These are phyloP conservation scores for Xylaria acuta DNA, from an alignment of 495 filamentous ascomycete species.

Conservation along the genomic window DNA sequence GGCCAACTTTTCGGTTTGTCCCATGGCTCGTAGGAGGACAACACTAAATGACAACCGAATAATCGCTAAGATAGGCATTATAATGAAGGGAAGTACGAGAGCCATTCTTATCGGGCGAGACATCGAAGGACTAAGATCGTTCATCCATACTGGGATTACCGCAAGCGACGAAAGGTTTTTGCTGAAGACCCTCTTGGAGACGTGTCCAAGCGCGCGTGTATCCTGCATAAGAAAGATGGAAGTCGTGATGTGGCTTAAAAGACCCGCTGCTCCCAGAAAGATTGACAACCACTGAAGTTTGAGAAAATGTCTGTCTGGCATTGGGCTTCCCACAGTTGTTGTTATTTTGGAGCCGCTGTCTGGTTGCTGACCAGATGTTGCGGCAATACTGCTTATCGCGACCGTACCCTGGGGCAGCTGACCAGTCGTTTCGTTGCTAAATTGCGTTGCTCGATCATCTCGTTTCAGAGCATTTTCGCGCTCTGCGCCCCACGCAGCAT, in stretches of 20 bases:
- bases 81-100: background rate
- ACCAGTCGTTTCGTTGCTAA: background rate
- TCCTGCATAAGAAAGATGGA: background rate
- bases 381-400: background rate
- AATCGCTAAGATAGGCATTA: background rate
- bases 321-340: background rate
- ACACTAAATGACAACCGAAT: background rate
- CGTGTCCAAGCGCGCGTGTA: background rate
- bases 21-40: background rate
- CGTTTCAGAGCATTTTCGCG: background rate
- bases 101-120: background rate
- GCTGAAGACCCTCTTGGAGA: background rate
- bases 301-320: background rate
- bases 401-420: background rate
- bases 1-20: background rate
- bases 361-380: background rate
- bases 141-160: background rate
- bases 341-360: background rate
- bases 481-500: background rate
- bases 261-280: background rate
- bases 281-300: background rate
- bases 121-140: background rate
- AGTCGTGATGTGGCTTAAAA: background rate
- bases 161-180: background rate
- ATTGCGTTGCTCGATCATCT: background rate